Percentiles rank a stretch among this genome's conserved stretches.
These are phyloP conservation scores for Fusarium euwallaceae DNA, from an alignment of 2,329 filamentous ascomycete genomes.

Conservation along the genomic window DNA sequence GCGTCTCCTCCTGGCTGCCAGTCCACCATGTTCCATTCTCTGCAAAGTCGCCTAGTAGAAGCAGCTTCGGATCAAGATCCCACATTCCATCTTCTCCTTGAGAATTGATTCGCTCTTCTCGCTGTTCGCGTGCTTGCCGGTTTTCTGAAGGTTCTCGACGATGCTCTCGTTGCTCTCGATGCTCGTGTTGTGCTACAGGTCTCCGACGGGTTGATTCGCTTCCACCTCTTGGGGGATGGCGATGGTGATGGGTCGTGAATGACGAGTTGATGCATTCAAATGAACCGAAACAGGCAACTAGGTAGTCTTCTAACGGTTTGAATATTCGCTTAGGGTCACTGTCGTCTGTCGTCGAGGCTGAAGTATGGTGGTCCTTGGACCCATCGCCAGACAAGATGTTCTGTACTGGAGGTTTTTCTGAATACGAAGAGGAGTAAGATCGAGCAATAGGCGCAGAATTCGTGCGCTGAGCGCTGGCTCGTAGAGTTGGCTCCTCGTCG, in stretches of 20 bases:
- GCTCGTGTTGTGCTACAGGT: constrained; percentile 51
- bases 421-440: constrained; percentile 62
- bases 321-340: constrained; percentile 74
- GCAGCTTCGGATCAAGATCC: constrained; percentile 80
- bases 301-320: constrained; percentile 81
- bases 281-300: constrained; percentile 76
- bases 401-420: constrained; percentile 53
- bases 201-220: constrained; percentile 48
- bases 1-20: constrained; percentile 63
- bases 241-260: constrained; percentile 68
- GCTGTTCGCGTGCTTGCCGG: constrained; percentile 22
- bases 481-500: constrained; percentile 55
- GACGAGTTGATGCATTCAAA: constrained; percentile 82
- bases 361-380: constrained; percentile 29
- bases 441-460: constrained; percentile 43
- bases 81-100: constrained; percentile 40
- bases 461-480: constrained; percentile 48
- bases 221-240: constrained; percentile 46
- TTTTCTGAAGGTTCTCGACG: constrained; percentile 56
- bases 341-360: constrained; percentile 31
- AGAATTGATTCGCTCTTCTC: constrained; percentile 33
- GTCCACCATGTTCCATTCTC: constrained; percentile 90
- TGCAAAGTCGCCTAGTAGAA: constrained; percentile 80
- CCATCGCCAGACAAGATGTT: constrained; percentile 25
- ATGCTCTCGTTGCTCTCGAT: constrained; percentile 38